These are phyloP conservation scores for Ophiocordyceps camponoti-floridani DNA, from an alignment of 2,329 filamentous ascomycete species.

Conservation along the genomic window DNA sequence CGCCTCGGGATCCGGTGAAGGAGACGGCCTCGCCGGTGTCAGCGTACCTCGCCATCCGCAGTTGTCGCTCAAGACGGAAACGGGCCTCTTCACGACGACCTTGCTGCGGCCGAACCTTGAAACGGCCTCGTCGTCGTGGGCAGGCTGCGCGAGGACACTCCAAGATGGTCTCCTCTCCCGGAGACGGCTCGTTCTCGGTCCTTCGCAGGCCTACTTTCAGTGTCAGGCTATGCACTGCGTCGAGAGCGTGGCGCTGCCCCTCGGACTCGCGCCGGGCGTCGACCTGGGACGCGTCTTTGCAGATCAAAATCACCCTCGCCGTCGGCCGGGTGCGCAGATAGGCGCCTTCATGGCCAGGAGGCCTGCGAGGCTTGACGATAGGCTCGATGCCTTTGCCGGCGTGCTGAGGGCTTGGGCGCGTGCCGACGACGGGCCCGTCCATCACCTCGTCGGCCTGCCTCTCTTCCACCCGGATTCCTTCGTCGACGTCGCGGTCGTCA, in stretches of 20 bases:
- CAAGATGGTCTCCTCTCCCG: conserved; percentile 18
- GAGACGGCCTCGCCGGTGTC: conserved; percentile 16
- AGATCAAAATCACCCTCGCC: conserved; percentile 7
- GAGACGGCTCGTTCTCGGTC: conserved; percentile 17
- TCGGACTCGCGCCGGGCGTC: conserved; percentile 12
- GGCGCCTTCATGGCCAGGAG: conserved; percentile 14
- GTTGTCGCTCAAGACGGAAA: conserved; percentile 14
- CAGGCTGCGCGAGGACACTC: conserved; percentile 16
- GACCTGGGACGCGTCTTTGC: conserved; percentile 15
- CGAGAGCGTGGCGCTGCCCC: conserved; percentile 15
- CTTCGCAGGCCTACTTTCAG: conserved; percentile 20
- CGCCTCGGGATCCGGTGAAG: conserved; percentile 13
- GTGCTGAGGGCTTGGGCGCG: conserved; percentile 9
- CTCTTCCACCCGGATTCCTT: conserved; percentile 16
- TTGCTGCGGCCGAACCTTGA: conserved; percentile 17
- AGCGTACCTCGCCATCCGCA: conserved; percentile 15
- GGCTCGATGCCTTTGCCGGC: conserved; percentile 16
- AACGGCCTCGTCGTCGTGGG: conserved; percentile 16
- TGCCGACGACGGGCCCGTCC: conserved; percentile 4
- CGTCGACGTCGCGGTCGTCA: conserved; percentile 8
- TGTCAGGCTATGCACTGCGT: conserved; percentile 18
- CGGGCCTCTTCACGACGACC: conserved; percentile 17
- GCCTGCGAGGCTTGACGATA: conserved; percentile 10
- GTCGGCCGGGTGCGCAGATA: conserved; percentile 11
- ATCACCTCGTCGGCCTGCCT: conserved; percentile 15